Evolutionary conservation across 495 filamentous ascomycete species (phyloP), one percentile per base, ranked within the genome.

Genomic region (Lepidopterella palustris): DNA sequence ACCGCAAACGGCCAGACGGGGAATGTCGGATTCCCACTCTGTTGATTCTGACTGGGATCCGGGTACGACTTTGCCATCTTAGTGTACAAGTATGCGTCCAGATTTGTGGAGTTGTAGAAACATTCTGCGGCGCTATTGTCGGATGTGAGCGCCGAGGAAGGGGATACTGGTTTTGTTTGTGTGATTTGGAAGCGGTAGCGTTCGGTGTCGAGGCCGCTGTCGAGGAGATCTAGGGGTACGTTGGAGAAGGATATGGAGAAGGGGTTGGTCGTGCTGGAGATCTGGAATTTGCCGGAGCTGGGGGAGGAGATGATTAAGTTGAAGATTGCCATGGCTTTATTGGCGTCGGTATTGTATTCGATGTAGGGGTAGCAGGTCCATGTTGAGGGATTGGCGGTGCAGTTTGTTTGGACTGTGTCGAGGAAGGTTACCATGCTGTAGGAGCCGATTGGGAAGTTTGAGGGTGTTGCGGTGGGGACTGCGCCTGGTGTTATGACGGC

Each of bases 301-400:
- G 64, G 48, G 15, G 71, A 61, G 53, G 57, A 55, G 59, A 85
- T 82, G 57, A 80, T 75, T 82, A 82, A 85, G 66, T 78, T 74
- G 71, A 84, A 86, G 47, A 72, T 78, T 0, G 80, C 76, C 9
- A 66, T 27, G 29, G 66, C 60, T 45, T 63, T 64, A 4, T 63
- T 58, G 5, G 74, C 67, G 13, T 70, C 63, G 18, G 62, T 49
- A 47, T 68, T 65, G 67, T 78, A 84, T 27, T 70, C 74, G 4
- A 70, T 60, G 58, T 76, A 80, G 20, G 82, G 81, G 63, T 74
- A 80, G 68, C 83, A 85, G n/a, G 66, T 66, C 78, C 79, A 85
- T 5, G 76, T 76, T n/a, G 65, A 53, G 0, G 79, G 55, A 51
- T 77, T 75, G 26, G 73, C 72, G 9, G 76, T 79, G 70, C 82